These are phyloP conservation scores for Metschnikowia drakensbergensis DNA, from an alignment of 805 yeast species.

Conservation along the genomic window DNA sequence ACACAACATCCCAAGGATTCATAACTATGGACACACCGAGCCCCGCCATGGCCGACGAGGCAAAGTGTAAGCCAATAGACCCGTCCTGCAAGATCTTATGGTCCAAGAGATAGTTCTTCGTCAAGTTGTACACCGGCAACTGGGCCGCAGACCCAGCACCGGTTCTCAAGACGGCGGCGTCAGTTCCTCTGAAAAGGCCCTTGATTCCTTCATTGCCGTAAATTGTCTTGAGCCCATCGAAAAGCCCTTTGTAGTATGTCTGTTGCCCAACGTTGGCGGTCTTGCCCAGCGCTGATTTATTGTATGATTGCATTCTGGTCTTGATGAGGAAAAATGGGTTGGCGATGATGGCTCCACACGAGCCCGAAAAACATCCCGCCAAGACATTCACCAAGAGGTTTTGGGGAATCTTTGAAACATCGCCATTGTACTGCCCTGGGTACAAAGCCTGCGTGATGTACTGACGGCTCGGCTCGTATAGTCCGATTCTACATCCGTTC, in stretches of 20 bases:
- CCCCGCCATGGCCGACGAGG: constrained; percentile 77
- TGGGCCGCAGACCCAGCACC: constrained; percentile 96
- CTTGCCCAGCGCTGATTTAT: constrained; percentile 41
- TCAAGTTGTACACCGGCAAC: constrained; percentile 80
- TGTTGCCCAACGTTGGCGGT: constrained; percentile 74
- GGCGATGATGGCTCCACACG: constrained; percentile 83
- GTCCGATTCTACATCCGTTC: constrained; percentile 91
- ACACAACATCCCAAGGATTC: constrained; percentile 96
- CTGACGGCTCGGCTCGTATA: constrained; percentile 84
- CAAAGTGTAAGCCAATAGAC: constrained; percentile 59
- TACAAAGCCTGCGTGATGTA: constrained; percentile 51
- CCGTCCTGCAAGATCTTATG: constrained; percentile 57
- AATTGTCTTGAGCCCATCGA: constrained; percentile 65
- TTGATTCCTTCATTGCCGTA: constrained; percentile 63
- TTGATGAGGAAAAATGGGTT: constrained; percentile 91
- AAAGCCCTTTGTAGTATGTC: constrained; percentile 71
- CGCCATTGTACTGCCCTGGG: constrained; percentile 44
- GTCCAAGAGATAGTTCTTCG: constrained; percentile 59
- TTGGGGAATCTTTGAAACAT: constrained; percentile 33
- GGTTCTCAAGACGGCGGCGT: constrained; percentile 90
- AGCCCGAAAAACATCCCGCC: constrained; percentile 82
- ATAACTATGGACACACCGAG: constrained; percentile 89
- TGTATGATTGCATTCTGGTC: constrained; percentile 95
- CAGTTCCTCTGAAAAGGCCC: constrained; percentile 87
- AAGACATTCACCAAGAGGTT: constrained; percentile 57